These are phyloP conservation scores for Perkinsus marinus DNA, from an alignment of 169 alveolate genomes.

Conservation along the genomic window DNA sequence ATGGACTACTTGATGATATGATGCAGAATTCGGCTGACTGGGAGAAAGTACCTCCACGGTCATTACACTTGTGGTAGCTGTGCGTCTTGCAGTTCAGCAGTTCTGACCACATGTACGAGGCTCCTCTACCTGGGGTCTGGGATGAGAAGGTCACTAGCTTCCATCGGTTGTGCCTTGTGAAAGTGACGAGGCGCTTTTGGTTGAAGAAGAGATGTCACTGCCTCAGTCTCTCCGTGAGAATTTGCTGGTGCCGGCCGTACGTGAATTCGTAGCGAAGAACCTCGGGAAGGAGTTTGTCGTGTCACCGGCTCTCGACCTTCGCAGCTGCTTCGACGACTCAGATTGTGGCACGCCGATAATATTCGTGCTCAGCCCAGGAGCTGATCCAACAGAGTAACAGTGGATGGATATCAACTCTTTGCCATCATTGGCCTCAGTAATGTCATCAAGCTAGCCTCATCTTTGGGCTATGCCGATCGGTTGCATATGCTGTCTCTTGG, in stretches of 20 bases:
- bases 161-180: constrained; percentile 53
- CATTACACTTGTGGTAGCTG: background rate
- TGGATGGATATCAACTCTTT: background rate
- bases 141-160: constrained; percentile 44
- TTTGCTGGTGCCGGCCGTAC: constrained; percentile 45
- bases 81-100: constrained; percentile 11
- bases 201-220: background rate
- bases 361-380: constrained; percentile 81
- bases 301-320: constrained; percentile 75
- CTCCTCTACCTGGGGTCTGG: constrained; percentile 44
- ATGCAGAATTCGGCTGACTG: background rate
- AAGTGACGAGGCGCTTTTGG: constrained; percentile 18
- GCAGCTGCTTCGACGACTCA: constrained; percentile 67
- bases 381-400: constrained; percentile 69
- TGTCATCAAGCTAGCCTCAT: constrained; percentile 60
- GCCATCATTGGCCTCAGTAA: background rate
- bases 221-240: constrained; percentile 36
- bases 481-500: constrained; percentile 76
- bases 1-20: background rate
- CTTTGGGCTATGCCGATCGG: constrained; percentile 48
- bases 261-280: constrained; percentile 41
- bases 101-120: constrained; percentile 48
- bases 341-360: constrained; percentile 70
- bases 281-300: constrained; percentile 61
- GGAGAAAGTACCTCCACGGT: background rate